Evolutionary conservation across 108 stramenopile genomes (phyloP).

Genomic region (Nannochloropsis salina): DNA sequence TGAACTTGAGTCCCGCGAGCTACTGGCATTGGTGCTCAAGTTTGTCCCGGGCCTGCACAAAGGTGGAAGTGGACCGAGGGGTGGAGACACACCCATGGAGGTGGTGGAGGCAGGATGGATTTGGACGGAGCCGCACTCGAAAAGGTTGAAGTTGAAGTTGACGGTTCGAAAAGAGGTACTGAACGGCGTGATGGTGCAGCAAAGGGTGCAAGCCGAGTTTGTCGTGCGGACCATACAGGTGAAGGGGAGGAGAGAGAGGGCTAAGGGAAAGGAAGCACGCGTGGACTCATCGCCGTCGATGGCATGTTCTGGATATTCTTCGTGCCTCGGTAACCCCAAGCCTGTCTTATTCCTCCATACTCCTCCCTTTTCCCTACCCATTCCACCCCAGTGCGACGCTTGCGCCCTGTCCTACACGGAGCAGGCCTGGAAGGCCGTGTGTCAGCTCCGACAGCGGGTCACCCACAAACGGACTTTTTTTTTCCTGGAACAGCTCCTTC

Average conservation of each 20-base stretch:
- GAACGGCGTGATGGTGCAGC: slow-evolving; percentile 85
- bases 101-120: slow-evolving; percentile 95
- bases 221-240: slow-evolving; percentile 65
- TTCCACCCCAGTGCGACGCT: slow-evolving; percentile 74
- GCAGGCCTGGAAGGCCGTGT: slow-evolving; percentile 86
- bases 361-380: neutral
- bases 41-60: slow-evolving; percentile 58
- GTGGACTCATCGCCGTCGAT: neutral
- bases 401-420: slow-evolving; percentile 88
- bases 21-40: slow-evolving; percentile 83
- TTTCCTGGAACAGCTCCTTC: slow-evolving; percentile 93
- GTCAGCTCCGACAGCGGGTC: slow-evolving; percentile 92
- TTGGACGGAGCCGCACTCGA: slow-evolving; percentile 97
- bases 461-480: slow-evolving; percentile 95
- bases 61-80: neutral
- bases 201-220: slow-evolving; percentile 81
- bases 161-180: slow-evolving; percentile 90
- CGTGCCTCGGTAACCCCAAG: neutral
- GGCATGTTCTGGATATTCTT: neutral
- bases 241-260: neutral
- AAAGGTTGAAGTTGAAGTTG: slow-evolving; percentile 78
- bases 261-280: neutral
- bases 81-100: slow-evolving; percentile 50
- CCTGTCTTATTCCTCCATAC: neutral
- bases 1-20: slow-evolving; percentile 86